These are phyloP conservation scores for Trifolium repens DNA, from an alignment of 306 rosid genomes.

Conservation along the genomic window DNA sequence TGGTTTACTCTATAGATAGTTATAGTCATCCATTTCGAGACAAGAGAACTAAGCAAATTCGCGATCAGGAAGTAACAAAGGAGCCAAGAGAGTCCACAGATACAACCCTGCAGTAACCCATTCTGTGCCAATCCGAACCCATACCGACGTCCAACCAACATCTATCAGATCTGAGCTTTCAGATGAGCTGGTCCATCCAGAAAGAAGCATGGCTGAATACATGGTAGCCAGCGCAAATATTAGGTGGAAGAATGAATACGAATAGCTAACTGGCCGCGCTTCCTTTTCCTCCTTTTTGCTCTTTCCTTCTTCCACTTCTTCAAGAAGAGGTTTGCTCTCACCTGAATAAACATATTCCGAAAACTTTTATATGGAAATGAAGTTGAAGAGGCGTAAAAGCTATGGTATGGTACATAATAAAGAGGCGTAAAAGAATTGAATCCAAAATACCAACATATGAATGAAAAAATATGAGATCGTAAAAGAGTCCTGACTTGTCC, in stretches of 20 bases:
- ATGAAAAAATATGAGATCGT: conserved; percentile 22
- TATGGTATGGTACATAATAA: not conserved
- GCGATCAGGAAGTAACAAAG: conserved; percentile 72
- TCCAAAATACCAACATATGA: not conserved
- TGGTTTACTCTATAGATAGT: not conserved
- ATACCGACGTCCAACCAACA: conserved; percentile 97
- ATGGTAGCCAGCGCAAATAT: conserved; percentile 95
- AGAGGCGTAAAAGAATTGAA: not conserved
- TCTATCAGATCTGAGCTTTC: conserved; percentile 85
- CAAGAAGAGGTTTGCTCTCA: conserved; percentile 74
- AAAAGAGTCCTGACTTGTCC: conserved; percentile 33
- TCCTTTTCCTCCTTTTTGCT: conserved; percentile 67
- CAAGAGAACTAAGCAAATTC: conserved; percentile 60
- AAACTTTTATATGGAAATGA: not conserved
- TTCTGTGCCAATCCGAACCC: conserved; percentile 91
- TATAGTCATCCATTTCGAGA: not conserved
- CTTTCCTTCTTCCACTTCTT: conserved; percentile 78
- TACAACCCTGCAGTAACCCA: conserved; percentile 87
- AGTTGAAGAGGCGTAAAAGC: no score
- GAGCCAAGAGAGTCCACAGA: conserved; percentile 84
- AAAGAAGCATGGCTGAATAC: conserved; percentile 97
- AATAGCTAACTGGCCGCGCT: conserved; percentile 75
- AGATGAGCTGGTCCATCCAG: conserved; percentile 84
- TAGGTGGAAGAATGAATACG: conserved; percentile 89
- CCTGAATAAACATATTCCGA: conserved; percentile 42